These are phyloP conservation scores for Stereocaulon alpinum DNA, from an alignment of 495 filamentous ascomycete species.

Conservation along the genomic window DNA sequence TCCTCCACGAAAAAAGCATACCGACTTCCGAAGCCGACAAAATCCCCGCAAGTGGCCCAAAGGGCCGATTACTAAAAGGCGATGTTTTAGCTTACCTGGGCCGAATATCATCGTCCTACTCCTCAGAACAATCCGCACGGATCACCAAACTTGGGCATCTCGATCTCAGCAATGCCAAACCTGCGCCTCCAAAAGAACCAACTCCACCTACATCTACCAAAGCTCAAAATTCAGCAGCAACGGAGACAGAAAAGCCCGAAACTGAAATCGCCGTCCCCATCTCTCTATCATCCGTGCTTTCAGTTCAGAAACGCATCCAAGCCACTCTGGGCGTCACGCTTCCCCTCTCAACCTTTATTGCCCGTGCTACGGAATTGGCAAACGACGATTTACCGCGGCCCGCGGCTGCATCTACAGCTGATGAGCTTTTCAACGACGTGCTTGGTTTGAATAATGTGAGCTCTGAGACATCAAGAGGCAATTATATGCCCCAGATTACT, in stretches of 20 bases:
- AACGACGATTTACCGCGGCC: conserved; percentile 73
- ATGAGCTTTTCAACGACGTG: conserved; percentile 83
- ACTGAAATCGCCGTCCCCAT: conserved; percentile 57
- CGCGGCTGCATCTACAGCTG: conserved; percentile 48
- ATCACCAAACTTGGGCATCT: conserved; percentile 70
- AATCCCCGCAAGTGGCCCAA: conserved; percentile 80
- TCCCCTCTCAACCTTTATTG: conserved; percentile 78
- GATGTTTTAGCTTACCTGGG: conserved; percentile 91
- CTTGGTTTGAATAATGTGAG: conserved; percentile 59
- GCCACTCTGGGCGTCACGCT: conserved; percentile 63
- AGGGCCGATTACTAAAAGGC: conserved; percentile 84
- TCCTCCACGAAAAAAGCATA: conserved; percentile 68
- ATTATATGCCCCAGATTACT: conserved; percentile 65
- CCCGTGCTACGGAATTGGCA: conserved; percentile 69
- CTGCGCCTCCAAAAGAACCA: conserved; percentile 42
- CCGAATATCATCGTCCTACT: conserved; percentile 54
- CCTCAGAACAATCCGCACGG: conserved; percentile 54
- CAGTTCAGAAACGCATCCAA: conserved; percentile 70
- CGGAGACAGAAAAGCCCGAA: conserved; percentile 32
- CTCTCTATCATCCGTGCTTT: conserved; percentile 63
- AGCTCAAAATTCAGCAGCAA: conserved; percentile 27
- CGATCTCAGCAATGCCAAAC: conserved; percentile 91
- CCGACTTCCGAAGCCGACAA: conserved; percentile 59
- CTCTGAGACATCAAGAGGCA: conserved; percentile 42
- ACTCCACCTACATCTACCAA: conserved; percentile 4